Evolutionary conservation across 2,329 filamentous ascomycete genomes (phyloP), one percentile per base, ranked within the genome.

Genomic region (Sporothrix pseudoabietina): DNA sequence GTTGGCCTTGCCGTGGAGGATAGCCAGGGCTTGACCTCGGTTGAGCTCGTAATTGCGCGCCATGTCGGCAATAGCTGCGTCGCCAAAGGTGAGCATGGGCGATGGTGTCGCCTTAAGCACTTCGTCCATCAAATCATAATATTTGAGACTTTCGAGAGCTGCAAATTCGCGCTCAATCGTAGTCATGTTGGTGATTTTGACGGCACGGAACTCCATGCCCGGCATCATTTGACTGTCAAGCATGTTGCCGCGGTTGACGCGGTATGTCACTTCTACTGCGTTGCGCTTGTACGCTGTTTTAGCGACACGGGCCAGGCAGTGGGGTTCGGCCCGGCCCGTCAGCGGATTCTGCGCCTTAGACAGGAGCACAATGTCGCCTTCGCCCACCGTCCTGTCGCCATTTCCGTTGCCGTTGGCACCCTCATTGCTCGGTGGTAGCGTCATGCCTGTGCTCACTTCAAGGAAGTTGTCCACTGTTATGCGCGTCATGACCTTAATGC

Each of bases 131-230:
- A 99, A 86, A 81, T 99, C 96, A 78, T 98, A 99, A 81, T 97
- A 98, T 80, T 97, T 92, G 76, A 99, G 82, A 78, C 93, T 95
- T 82, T 94, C 92, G 41, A 99, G 83, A 0, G 96, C 94, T 73
- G 94, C 96, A 80, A 94, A 99, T 82, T 99, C 96, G 80, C 96
- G 91, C 83, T 99, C 95, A 70, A 98, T 91, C 0, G 96, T 96
- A 1, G 92, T 97, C 85, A 99, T 92, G 74, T 95, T 97, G 71
- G 94, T 94, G 76, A 99, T 90, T 79, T 97, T 97, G 73, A 93
- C 86, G 1, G 90, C 94, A 78, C 90, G 88, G 0, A 97, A 85
- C 54, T 89, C 89, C 19, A 87, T 85, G 54, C 92, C 91, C 0
- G 93, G 92, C 54, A 88, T 87, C 65, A 98, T 85, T 19, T 49